These are phyloP conservation scores for Avena sativa DNA, from an alignment of 176 grass and related monocot species.

Conservation along the genomic window DNA sequence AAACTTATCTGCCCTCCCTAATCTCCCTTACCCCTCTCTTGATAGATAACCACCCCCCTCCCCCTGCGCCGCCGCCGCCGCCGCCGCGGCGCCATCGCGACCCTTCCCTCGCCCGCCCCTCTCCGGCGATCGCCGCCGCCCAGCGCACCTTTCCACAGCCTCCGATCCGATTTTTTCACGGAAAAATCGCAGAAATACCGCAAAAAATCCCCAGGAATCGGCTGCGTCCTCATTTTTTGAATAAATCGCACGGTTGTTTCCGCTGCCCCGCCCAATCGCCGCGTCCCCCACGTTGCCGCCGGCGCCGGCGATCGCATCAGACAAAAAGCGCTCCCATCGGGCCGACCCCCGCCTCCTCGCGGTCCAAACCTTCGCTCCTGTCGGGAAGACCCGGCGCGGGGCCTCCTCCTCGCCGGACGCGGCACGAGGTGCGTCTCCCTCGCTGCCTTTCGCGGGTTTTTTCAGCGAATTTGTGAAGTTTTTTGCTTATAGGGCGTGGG, in stretches of 20 bases:
- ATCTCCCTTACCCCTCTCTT: slow-evolving; percentile 48
- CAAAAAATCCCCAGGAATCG: slow-evolving; percentile 47
- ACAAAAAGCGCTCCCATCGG: not conserved
- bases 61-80: slow-evolving; percentile 50
- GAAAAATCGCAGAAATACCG: slow-evolving; percentile 49
- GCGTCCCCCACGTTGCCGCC: slow-evolving; percentile 29
- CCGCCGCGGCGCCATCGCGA: slow-evolving; percentile 42
- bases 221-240: slow-evolving; percentile 36
- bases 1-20: slow-evolving; percentile 66
- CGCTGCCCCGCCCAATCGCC: slow-evolving; percentile 37
- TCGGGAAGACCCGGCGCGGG: slow-evolving; percentile 36
- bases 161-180: slow-evolving; percentile 45
- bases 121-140: slow-evolving; percentile 52
- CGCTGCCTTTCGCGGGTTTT: slow-evolving; percentile 50
- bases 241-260: slow-evolving; percentile 53
- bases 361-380: slow-evolving; percentile 39
- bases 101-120: slow-evolving; percentile 1
- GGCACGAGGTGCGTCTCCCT: slow-evolving; percentile 63
- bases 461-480: not conserved
- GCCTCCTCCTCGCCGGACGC: slow-evolving; percentile 38
- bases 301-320: slow-evolving; percentile 44
- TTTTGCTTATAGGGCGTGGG: not conserved
- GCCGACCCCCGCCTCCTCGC: slow-evolving; percentile 11
- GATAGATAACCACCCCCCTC: slow-evolving; percentile 61
- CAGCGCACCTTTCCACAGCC: not conserved